phyloP scores from a whole-genome alignment of 2,329 filamentous ascomycete genomes.

The Monilinia fructicola region DNA sequence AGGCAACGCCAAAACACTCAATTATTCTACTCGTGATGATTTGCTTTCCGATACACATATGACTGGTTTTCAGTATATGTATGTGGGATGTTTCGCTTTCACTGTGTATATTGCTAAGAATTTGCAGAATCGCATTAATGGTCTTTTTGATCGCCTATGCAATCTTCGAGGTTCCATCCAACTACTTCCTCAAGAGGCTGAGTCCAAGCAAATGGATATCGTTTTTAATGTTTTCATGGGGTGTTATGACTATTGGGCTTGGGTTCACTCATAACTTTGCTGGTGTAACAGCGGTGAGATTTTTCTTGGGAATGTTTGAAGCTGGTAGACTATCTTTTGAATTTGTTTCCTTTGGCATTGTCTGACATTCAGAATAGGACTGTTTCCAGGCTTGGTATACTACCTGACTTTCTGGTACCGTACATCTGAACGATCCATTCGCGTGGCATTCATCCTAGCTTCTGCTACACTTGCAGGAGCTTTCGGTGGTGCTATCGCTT shows the following conservation, averaged over 20 bases:
- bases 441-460: conserved; percentile 38
- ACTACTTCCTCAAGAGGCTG: conserved; percentile 50
- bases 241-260: conserved; percentile 49
- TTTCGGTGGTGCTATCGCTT: conserved; percentile 40
- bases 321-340: conserved; percentile 41
- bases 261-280: conserved; percentile 47
- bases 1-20: conserved; percentile 64
- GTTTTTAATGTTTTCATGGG: conserved; percentile 52
- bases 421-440: conserved; percentile 36
- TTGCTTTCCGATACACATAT: conserved; percentile 62
- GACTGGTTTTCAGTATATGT: conserved; percentile 61
- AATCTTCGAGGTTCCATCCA: conserved; percentile 51
- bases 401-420: conserved; percentile 41
- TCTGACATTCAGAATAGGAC: conserved; percentile 43
- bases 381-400: conserved; percentile 43
- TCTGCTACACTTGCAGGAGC: conserved; percentile 39
- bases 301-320: conserved; percentile 52
- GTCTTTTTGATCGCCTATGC: conserved; percentile 50
- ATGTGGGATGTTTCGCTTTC: conserved; percentile 20
- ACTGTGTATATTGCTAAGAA: background rate
- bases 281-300: conserved; percentile 47
- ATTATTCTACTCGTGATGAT: conserved; percentile 58
- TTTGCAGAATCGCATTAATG: conserved; percentile 45
- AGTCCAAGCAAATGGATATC: conserved; percentile 51
- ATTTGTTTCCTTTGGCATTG: conserved; percentile 34